These are phyloP conservation scores for Cryptococcus sp. DNA, from an alignment of 1,284 basidiomycete genomes.

Conservation along the genomic window DNA sequence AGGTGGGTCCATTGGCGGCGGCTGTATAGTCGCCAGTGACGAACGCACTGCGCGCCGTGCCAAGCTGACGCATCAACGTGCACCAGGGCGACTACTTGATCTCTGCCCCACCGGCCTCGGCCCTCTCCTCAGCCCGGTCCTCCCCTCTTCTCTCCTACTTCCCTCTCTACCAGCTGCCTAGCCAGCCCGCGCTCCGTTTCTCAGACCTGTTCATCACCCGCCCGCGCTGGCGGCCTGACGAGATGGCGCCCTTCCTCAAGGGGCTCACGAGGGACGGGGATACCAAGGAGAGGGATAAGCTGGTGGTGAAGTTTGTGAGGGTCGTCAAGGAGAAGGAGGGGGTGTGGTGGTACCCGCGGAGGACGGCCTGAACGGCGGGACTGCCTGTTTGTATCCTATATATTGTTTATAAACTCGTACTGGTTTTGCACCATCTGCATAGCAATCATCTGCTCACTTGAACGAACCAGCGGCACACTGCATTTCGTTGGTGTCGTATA, in stretches of 20 bases:
- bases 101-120: slow-evolving; percentile 17
- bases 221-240: slow-evolving; percentile 69
- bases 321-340: slow-evolving; percentile 66
- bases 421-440: background rate
- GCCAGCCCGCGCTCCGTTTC: slow-evolving; percentile 72
- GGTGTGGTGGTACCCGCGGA: slow-evolving; percentile 45
- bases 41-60: no score
- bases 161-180: slow-evolving; percentile 66
- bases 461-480: background rate
- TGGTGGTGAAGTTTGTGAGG: slow-evolving; percentile 79
- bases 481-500: background rate
- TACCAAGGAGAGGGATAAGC: slow-evolving; percentile 77
- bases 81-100: slow-evolving; percentile 67
- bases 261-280: slow-evolving; percentile 68
- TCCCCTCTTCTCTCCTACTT: slow-evolving; percentile 60
- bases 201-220: slow-evolving; percentile 76
- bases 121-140: slow-evolving; percentile 18
- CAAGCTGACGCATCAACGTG: background rate
- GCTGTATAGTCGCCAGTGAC: no score
- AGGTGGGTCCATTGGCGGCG: slow-evolving; percentile 57
- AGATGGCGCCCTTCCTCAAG: slow-evolving; percentile 72
- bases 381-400: slow-evolving; percentile 1
- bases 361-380: slow-evolving; percentile 17
- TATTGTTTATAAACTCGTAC: background rate
- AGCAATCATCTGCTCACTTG: background rate